Percentiles rank a stretch among this genome's conserved stretches.
phyloP scores from a whole-genome alignment of 208 protist genomes.

The Leishmania arabica region DNA sequence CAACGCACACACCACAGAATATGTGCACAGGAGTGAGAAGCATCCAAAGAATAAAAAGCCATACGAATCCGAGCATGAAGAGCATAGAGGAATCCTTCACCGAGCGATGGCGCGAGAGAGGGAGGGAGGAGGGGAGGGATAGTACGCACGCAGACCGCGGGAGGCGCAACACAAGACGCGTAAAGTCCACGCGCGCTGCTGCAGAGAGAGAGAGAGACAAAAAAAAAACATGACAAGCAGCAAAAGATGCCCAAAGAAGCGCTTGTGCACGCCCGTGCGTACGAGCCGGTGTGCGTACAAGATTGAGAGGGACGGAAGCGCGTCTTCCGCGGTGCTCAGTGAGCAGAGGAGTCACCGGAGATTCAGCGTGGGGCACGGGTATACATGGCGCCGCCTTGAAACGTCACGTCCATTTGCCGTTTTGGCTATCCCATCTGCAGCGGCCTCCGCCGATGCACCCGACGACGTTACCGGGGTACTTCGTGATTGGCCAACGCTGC shows the following conservation, averaged over 20 bases:
- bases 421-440: slow-evolving; percentile 7
- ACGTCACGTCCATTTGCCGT: neutral
- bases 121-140: neutral
- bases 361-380: neutral
- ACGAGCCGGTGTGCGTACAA: too few species aligned
- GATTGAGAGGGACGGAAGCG: too few species aligned
- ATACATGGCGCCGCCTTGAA: neutral
- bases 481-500: neutral
- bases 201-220: neutral
- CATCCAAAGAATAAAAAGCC: neutral
- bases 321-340: too few species aligned
- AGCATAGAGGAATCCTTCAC: neutral
- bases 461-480: neutral
- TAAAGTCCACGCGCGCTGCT: too few species aligned
- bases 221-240: neutral
- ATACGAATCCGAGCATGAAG: neutral
- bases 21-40: neutral
- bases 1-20: neutral
- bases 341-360: neutral
- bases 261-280: neutral
- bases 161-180: too few species aligned
- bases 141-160: neutral
- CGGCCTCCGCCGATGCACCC: slow-evolving; percentile 5
- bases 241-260: neutral
- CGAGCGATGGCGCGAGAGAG: neutral